A percentile compares a stretch with the other conserved stretches of the same genome.
Conservation (phyloP, 2,329 filamentous ascomycete species). For the Alternaria brassicae region DNA sequence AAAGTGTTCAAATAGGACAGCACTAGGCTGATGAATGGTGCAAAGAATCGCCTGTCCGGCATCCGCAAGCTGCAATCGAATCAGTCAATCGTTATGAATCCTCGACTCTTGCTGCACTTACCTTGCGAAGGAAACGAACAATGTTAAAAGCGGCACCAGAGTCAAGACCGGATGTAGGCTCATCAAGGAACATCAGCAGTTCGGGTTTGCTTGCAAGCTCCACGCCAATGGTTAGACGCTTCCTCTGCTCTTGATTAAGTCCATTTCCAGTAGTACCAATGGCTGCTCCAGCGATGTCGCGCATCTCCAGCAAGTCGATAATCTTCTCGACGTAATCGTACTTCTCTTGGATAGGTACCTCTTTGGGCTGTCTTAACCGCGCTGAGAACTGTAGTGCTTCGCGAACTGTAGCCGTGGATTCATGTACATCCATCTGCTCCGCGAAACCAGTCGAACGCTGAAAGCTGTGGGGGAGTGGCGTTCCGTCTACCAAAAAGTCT, state of each 20-base stretch:
- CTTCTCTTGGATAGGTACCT: constrained; percentile 66
- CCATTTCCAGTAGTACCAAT: constrained; percentile 62
- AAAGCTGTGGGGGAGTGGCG: constrained; percentile 66
- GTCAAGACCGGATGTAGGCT: constrained; percentile 77
- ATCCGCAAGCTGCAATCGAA: constrained; percentile 58
- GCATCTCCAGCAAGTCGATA: constrained; percentile 68
- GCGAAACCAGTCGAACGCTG: constrained; percentile 83
- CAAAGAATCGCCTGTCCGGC: constrained; percentile 72
- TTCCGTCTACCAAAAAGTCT: constrained; percentile 55
- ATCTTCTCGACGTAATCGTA: constrained; percentile 71
- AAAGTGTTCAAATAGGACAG: constrained; percentile 70
- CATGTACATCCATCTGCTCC: constrained; percentile 70
- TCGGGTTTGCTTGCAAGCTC: constrained; percentile 71
- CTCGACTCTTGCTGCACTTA: not conserved
- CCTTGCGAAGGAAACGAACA: constrained; percentile 69
- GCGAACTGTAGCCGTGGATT: constrained; percentile 67
- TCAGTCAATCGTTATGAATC: not conserved
- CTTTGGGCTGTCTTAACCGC: constrained; percentile 66
- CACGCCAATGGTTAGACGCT: constrained; percentile 69
- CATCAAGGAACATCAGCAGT: constrained; percentile 77
- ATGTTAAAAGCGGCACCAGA: constrained; percentile 72
- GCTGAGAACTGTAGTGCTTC: constrained; percentile 71
- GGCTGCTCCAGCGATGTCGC: constrained; percentile 69
- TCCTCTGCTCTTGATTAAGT: constrained; percentile 69
- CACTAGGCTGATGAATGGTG: constrained; percentile 75